Base-by-base conservation (phyloP, 495 filamentous ascomycete genomes). In the Pseudevernia furfuracea region DNA sequence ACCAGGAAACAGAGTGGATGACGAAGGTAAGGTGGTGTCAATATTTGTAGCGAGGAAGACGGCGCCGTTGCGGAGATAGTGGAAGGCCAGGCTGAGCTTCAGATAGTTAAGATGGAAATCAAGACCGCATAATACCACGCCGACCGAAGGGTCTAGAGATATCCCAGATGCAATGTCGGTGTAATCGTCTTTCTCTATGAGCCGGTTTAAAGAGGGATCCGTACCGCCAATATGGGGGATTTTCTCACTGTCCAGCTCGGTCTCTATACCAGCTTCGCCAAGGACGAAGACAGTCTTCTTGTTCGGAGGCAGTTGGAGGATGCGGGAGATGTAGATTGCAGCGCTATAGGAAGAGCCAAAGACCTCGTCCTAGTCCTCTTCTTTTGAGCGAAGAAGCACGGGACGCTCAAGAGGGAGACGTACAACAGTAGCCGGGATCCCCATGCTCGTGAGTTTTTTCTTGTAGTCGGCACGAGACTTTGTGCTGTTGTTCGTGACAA, bases 401-500 rank as follows among this genome's bases (percentile, higher is more conserved):
- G 41, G 61, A 43, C 12, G 3, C 8, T 9, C 25, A 37, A 39
- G 23, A 53, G 38, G 38, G 9, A 17, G 25, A 76, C 80, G 49
- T 70, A 87, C 85, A 38, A 82, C 83, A 59, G 81, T 80, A 67
- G 85, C 85, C 0, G 89, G 87, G 65, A 98, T 96, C 1, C 89
- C 90, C 69, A 96, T 78, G 30, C 72, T 75, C n/a, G 87, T 85
- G 56, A 98, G 84, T 69, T 97, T 97, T 77, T 92, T 92, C 74
- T 87, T 85, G 75, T 97, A 97, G 70, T 95, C 90, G 32, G 84
- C 81, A 23, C 94, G 89, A 23, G 93, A 96, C 73, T 97, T 97
- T 36, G 94, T 97, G 73, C 90, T 95, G 81, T 99, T 99, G 75
- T 99, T 99, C 5, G 94, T 97, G 55, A 99, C 94, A 73, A 99